Percentiles rank a stretch among this genome's conserved stretches.
phyloP scores from a whole-genome alignment of 208 protist species.

The Acanthamoeba culbertsoni region DNA sequence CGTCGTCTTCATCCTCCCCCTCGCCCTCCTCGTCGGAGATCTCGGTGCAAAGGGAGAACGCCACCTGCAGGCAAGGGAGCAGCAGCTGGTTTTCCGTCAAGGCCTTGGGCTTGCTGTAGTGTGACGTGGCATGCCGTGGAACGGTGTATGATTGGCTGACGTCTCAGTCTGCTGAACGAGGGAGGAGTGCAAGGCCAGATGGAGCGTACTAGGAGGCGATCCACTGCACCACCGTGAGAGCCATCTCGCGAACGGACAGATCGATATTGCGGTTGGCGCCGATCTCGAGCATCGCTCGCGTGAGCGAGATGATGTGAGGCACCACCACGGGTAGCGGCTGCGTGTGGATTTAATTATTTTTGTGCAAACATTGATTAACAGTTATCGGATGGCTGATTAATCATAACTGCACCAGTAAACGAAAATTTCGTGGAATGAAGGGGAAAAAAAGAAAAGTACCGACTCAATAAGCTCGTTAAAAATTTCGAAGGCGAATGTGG shows the following conservation, averaged over 20 bases:
- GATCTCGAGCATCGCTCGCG: slow-evolving; percentile 47
- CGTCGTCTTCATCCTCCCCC: slow-evolving; percentile 50
- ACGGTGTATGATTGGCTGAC: not conserved
- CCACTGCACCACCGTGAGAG: slow-evolving; percentile 41
- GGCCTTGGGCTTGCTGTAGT: slow-evolving; percentile 50
- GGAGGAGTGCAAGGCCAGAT: too few species aligned
- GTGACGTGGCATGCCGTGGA: not conserved
- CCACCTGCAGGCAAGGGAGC: not conserved
- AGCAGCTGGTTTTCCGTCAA: slow-evolving; percentile 47
- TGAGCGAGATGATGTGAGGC: not conserved
- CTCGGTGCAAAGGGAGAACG: slow-evolving; percentile 59
- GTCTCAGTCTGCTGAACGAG: not conserved
- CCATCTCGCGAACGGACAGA: not conserved
- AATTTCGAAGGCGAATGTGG: not conserved
- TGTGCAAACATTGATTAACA: too few species aligned
- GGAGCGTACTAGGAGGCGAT: slow-evolving; percentile 6
- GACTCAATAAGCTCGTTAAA: slow-evolving; percentile 54
- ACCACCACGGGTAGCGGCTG: slow-evolving; percentile 17
- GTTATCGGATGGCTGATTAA: too few species aligned
- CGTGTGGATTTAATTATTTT: too few species aligned
- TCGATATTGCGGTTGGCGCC: slow-evolving; percentile 50
- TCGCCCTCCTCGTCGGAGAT: too few species aligned
- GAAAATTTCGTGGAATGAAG: too few species aligned
- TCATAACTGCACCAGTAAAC: too few species aligned
- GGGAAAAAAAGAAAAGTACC: too few species aligned